Percentiles rank a stretch among this genome's conserved stretches.
Evolutionary conservation across 2,329 filamentous ascomycete species (phyloP).

Genomic region (Thermothelomyces thermophilus): DNA sequence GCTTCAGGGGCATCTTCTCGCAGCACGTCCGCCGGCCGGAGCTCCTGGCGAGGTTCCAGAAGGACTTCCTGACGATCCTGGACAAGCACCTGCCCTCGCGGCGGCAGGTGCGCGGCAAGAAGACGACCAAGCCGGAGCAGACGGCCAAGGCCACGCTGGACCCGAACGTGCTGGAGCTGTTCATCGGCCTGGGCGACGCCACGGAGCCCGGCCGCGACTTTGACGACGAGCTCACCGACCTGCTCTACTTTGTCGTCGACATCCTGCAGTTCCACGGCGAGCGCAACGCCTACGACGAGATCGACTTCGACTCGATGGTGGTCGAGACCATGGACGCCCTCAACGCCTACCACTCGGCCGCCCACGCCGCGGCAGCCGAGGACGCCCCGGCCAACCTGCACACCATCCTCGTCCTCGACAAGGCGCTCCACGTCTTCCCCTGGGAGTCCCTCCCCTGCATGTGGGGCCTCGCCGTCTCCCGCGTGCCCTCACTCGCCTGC

Average conservation of each 20-base stretch:
- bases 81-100: constrained; percentile 83
- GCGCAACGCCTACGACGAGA: constrained; percentile 92
- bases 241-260: constrained; percentile 94
- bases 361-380: no score
- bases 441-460: constrained; percentile 95
- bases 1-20: constrained; percentile 91
- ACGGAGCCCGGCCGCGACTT: constrained; percentile 62
- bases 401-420: constrained; percentile 85
- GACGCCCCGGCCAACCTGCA: constrained; percentile 46
- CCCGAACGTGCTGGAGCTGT: constrained; percentile 70
- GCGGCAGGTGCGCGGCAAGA: constrained; percentile 53
- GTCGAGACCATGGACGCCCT: constrained; percentile 83
- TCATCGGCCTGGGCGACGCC: constrained; percentile 75
- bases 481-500: constrained; percentile 79
- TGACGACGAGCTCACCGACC: constrained; percentile 83
- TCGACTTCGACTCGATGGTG: constrained; percentile 89
- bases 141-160: constrained; percentile 43
- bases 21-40: constrained; percentile 57
- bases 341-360: constrained; percentile 62
- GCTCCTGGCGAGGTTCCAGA: constrained; percentile 67
- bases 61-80: constrained; percentile 69
- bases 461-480: constrained; percentile 69
- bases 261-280: constrained; percentile 96
- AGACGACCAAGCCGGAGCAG: constrained; percentile 37
- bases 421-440: constrained; percentile 81